A percentile compares a stretch with the other conserved stretches of the same genome.
Evolutionary conservation across 2,329 filamentous ascomycete species (phyloP).

Genomic region (Blastomyces silverae): DNA sequence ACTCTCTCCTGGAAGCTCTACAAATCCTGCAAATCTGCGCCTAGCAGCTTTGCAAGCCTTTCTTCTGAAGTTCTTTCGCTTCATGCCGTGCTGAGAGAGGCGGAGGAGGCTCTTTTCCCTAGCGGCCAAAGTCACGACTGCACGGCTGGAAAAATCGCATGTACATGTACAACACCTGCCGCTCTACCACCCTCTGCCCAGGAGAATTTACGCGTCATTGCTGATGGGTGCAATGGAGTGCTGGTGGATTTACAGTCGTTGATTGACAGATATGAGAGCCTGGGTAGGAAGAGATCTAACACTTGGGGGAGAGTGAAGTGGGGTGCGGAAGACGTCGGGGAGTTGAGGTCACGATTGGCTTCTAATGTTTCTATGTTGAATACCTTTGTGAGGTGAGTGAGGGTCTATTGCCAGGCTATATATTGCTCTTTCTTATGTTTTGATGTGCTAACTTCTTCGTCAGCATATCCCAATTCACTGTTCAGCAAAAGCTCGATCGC

Average conservation of each 20-base stretch:
- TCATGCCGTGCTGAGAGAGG: slow-evolving; percentile 6
- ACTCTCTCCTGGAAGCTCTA: slow-evolving; percentile 6
- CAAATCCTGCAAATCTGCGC: slow-evolving; percentile 9
- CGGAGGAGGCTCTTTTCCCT: slow-evolving; percentile 5
- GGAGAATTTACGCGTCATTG: slow-evolving; percentile 3
- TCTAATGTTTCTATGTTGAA: slow-evolving; percentile 6
- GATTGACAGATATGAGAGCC: slow-evolving; percentile 8
- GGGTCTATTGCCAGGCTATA: neutral
- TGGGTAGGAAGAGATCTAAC: slow-evolving; percentile 6
- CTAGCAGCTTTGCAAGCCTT: slow-evolving; percentile 3
- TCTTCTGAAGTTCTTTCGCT: slow-evolving; percentile 7
- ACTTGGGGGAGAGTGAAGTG: slow-evolving; percentile 6
- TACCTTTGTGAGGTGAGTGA: slow-evolving; percentile 2
- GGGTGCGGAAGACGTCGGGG: slow-evolving; percentile 1
- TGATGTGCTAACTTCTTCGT: neutral
- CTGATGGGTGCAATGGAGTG: slow-evolving; percentile 6
- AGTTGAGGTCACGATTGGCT: slow-evolving; percentile 5
- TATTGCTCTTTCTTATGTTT: neutral
- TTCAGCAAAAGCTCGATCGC: slow-evolving; percentile 5
- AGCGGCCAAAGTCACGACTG: neutral
- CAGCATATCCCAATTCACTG: slow-evolving; percentile 8
- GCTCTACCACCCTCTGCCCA: neutral
- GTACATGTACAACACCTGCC: neutral
- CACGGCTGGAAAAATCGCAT: neutral
- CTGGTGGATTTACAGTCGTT: slow-evolving; percentile 4